Percentiles rank a stretch among this genome's conserved stretches.
Conservation (phyloP, 108 stramenopile species). For the Chaetoceros tenuissimus region DNA sequence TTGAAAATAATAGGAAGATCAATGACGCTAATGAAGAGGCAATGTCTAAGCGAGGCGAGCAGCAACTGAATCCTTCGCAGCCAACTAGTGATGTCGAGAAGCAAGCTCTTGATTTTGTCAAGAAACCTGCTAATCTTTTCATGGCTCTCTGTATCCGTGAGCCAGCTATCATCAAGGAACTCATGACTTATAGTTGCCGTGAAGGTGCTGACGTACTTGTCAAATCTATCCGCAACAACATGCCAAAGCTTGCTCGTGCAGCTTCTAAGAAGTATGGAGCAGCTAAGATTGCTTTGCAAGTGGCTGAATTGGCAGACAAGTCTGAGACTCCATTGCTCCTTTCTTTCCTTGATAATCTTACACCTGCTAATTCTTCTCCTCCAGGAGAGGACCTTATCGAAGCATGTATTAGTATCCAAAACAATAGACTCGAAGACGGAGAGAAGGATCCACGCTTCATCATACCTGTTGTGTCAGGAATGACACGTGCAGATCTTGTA, state of each 20-base stretch:
- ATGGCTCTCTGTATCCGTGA: slow-evolving; percentile 76
- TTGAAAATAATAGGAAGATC: slow-evolving; percentile 47
- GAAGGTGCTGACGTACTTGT: slow-evolving; percentile 66
- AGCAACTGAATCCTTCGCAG: slow-evolving; percentile 21
- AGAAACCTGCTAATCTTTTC: slow-evolving; percentile 61
- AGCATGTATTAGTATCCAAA: slow-evolving; percentile 76
- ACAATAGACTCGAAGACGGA: slow-evolving; percentile 34
- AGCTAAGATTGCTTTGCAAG: slow-evolving; percentile 61
- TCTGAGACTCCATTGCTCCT: slow-evolving; percentile 56
- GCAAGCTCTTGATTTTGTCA: slow-evolving; percentile 46
- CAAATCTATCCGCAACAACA: slow-evolving; percentile 61
- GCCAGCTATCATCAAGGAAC: slow-evolving; percentile 64
- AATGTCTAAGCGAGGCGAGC: slow-evolving; percentile 26
- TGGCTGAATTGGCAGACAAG: slow-evolving; percentile 50
- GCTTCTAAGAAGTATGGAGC: slow-evolving; percentile 71
- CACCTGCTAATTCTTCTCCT: slow-evolving; percentile 38
- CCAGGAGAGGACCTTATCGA: slow-evolving; percentile 71
- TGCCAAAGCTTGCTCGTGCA: slow-evolving; percentile 75
- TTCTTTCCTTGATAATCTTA: slow-evolving; percentile 73
- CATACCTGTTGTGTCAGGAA: slow-evolving; percentile 63
- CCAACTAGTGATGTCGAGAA: slow-evolving; percentile 69
- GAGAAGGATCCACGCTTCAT: slow-evolving; percentile 67
- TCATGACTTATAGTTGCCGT: slow-evolving; percentile 48
- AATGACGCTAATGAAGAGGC: slow-evolving; percentile 36
- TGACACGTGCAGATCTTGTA: slow-evolving; percentile 59